Evolutionary conservation across 345 rosid species (phyloP).

Genomic region (Populus ilicifolia): DNA sequence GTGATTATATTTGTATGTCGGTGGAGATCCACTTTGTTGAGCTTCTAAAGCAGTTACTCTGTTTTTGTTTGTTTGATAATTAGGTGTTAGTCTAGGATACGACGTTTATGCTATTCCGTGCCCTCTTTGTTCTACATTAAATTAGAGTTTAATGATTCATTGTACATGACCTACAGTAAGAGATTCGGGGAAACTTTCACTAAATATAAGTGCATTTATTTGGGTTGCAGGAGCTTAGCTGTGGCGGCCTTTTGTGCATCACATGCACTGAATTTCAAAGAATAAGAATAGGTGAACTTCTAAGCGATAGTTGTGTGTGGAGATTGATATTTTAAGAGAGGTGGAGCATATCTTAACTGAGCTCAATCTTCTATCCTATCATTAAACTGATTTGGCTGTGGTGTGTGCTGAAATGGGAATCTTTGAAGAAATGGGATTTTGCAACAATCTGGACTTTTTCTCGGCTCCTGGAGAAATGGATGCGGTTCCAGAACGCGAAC

Average conservation of each 20-base stretch:
- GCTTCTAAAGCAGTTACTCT: neutral
- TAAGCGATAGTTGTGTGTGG: neutral
- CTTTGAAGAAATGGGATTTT: constrained; percentile 57
- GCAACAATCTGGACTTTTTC: constrained; percentile 50
- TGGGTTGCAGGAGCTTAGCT: neutral
- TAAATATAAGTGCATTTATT: neutral
- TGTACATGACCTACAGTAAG: constrained; percentile 1
- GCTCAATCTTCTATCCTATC: neutral
- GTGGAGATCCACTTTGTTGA: too few species aligned
- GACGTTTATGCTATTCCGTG: neutral
- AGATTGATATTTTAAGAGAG: neutral
- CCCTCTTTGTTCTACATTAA: neutral
- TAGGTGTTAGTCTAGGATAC: neutral
- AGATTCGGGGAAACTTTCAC: neutral
- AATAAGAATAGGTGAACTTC: neutral
- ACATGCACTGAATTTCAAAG: neutral
- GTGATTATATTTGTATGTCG: neutral
- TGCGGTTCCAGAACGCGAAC: constrained; percentile 37
- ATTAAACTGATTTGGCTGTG: neutral
- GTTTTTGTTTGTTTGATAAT: neutral
- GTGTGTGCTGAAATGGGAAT: constrained; percentile 28
- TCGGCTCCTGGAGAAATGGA: constrained; percentile 37
- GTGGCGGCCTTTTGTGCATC: neutral
- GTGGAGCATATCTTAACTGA: neutral
- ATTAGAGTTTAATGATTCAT: constrained; percentile 9